Conservation (phyloP, 1,284 basidiomycete species). For the Sanguinoderma infundibulare region DNA sequence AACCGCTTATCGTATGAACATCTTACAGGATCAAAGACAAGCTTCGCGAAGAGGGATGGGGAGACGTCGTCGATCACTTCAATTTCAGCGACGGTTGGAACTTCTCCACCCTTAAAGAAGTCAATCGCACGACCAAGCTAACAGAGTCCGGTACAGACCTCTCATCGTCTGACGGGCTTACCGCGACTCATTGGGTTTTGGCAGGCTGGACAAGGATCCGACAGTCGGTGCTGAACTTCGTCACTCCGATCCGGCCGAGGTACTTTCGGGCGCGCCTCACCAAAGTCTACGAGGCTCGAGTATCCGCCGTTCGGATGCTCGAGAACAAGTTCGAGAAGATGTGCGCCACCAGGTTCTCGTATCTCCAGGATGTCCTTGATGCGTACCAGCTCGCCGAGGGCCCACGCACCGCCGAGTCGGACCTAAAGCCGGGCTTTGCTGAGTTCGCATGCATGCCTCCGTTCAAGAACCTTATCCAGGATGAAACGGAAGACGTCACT, state of each 20-base stretch:
- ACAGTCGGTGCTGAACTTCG: not conserved
- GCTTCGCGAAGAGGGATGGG: constrained; percentile 7
- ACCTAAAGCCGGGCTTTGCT: not conserved
- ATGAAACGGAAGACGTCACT: not conserved
- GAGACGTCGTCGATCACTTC: constrained; percentile 1
- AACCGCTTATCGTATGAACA: not conserved
- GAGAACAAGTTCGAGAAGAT: too few relatives aligned
- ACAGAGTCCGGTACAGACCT: constrained; percentile 1
- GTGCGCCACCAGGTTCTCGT: too few relatives aligned
- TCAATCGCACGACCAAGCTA: constrained; percentile 1
- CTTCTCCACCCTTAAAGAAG: not conserved
- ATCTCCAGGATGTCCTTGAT: not conserved
- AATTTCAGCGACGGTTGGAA: not conserved
- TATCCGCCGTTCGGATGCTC: too few relatives aligned
- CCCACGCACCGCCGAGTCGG: not conserved
- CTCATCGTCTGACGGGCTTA: not conserved
- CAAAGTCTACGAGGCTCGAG: not conserved
- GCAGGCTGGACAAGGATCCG: not conserved
- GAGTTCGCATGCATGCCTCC: not conserved
- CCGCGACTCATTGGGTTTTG: not conserved
- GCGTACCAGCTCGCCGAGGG: not conserved
- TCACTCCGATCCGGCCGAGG: not conserved
- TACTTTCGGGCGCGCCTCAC: not conserved
- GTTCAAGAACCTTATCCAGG: not conserved
- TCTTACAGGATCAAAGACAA: not conserved